Conservation (phyloP, 2,329 filamentous ascomycete genomes). For the Pseudocercospora fuligena region DNA sequence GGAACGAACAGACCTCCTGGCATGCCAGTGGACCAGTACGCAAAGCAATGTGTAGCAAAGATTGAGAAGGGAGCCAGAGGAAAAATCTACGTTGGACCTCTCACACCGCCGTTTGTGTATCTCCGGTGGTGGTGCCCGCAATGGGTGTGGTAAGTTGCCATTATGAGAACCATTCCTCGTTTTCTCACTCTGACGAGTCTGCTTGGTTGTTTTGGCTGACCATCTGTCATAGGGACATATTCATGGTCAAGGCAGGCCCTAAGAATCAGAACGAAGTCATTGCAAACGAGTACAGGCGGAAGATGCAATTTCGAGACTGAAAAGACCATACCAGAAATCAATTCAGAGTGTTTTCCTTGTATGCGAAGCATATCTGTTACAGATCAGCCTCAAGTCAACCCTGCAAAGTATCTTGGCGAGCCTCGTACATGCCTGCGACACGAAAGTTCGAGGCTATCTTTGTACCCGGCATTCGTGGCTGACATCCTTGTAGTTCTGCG, state of each 20-base stretch:
- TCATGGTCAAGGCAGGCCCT: constrained; percentile 18
- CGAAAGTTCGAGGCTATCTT: background rate
- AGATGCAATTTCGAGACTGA: background rate
- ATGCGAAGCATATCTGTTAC: background rate
- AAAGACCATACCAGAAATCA: background rate
- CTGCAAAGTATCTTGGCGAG: background rate
- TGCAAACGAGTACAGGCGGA: constrained; percentile 7
- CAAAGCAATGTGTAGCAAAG: constrained; percentile 21
- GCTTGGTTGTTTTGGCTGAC: background rate
- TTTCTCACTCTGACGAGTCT: background rate
- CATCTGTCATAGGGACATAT: background rate
- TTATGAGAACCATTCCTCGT: background rate
- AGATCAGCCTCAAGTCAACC: background rate
- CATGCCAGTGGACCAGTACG: constrained; percentile 22
- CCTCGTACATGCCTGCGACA: background rate
- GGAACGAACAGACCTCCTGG: constrained; percentile 25
- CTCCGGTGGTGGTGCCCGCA: constrained; percentile 26
- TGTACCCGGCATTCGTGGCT: background rate
- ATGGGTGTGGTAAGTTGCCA: constrained; percentile 24
- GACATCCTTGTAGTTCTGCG: background rate
- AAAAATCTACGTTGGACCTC: constrained; percentile 23
- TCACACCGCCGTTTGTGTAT: constrained; percentile 23
- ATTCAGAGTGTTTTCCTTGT: background rate
- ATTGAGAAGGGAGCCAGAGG: constrained; percentile 21
- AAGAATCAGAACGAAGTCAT: constrained; percentile 18